Evolutionary conservation across 192 early-diverging fungal genomes (phyloP), one percentile per base, ranked within the genome.

Genomic region (Thamnidium elegans): DNA sequence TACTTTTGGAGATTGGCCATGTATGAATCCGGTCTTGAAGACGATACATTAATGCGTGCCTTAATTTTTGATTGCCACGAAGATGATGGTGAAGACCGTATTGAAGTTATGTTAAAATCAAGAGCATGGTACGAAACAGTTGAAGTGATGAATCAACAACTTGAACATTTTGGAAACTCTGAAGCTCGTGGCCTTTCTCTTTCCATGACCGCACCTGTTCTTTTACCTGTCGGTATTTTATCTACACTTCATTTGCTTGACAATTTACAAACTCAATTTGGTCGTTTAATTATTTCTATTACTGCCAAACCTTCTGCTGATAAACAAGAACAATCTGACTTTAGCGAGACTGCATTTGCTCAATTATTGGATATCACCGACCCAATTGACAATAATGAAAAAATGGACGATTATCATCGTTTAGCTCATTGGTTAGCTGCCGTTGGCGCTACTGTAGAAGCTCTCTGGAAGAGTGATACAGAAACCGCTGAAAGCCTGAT

Each of bases 1-100:
- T 68, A 75, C 44, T 70, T 75, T 21, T 75, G 74, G 74, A 43
- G 55, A 19, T 36, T 70, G 11, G 65, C 74, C 0, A 67, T 67
- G 51, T 75, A 69, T 50, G 68, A 71, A 34, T 62, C 68, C 2
- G 55, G 66, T 26, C 45, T 61, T 13, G 58, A 63, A 21, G 71
- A 72, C 39, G 53, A 63, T 19, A 43, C 36, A 44, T 43, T 58
- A 11, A 65, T 58, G 52, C 39, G 66, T 39, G 36, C 69, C 9
- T 55, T 73, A 11, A 50, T 64, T 21, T 68, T 32, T 45, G 71
- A 73, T 64, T 63, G 42, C 13, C 66, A 67, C 3, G 54, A 73
- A 64, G 71, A 63, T 45, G 55, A 73, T 20, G 42, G 26, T 42
- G 71, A 73, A 58, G 71, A 73, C 20, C 66, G 71, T n/a, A 62